phyloP scores from a whole-genome alignment of 257 asterid species.

The Solanum raphanifolium region DNA sequence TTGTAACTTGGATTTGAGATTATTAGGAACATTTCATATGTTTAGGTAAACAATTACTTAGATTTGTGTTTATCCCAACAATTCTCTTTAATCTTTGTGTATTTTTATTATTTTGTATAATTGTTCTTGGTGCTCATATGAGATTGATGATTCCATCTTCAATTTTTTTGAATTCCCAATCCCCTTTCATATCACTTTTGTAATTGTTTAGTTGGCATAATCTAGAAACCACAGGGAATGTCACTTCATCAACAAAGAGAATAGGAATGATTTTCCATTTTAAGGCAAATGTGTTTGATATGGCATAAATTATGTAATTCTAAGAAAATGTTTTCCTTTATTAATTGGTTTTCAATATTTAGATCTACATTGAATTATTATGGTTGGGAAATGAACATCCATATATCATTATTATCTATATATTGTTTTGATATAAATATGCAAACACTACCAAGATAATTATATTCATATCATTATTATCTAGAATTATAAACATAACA shows the following conservation, averaged over 20 bases:
- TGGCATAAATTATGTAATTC: background rate
- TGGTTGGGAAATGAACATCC: no score
- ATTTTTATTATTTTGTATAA: background rate
- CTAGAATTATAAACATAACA: no score
- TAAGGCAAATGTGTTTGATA: background rate
- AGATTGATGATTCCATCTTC: background rate
- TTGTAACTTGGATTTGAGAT: background rate
- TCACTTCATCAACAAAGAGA: background rate
- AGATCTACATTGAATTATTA: no score
- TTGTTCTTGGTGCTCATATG: background rate
- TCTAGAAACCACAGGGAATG: background rate
- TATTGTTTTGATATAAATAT: no score
- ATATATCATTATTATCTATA: no score
- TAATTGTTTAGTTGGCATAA: background rate
- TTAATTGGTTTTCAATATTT: background rate
- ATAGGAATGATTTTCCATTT: background rate
- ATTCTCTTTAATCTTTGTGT: background rate
- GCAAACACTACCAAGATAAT: no score
- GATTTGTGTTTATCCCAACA: background rate
- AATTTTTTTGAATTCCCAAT: background rate
- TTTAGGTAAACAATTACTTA: background rate
- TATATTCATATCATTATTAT: no score
- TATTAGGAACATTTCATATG: background rate
- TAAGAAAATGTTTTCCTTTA: background rate
- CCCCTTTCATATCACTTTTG: background rate